A percentile compares a stretch with the other conserved stretches of the same genome.
phyloP scores from a whole-genome alignment of 495 filamentous ascomycete species.

The Daldinia childiae region DNA sequence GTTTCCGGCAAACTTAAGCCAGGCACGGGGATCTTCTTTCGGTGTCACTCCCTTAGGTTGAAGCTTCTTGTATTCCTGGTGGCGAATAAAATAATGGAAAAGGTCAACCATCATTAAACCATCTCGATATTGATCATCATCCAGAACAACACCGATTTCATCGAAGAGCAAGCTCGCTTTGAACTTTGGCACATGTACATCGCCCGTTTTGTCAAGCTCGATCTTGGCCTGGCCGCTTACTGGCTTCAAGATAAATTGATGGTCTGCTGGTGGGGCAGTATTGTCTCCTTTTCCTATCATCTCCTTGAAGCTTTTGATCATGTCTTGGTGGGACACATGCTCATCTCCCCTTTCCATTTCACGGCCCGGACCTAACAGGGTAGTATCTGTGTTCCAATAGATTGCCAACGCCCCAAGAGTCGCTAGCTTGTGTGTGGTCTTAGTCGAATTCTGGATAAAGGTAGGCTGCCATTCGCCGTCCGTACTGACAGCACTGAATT shows the following conservation, averaged over 20 bases:
- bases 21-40: constrained; percentile 90
- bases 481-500: constrained; percentile 95
- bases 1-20: constrained; percentile 88
- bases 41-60: constrained; percentile 83
- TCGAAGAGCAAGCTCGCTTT: constrained; percentile 93
- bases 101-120: constrained; percentile 96
- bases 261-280: constrained; percentile 56
- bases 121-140: constrained; percentile 97
- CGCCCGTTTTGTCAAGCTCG: constrained; percentile 91
- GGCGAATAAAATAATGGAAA: constrained; percentile 97
- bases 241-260: constrained; percentile 95
- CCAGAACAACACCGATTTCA: constrained; percentile 93
- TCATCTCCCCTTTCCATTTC: constrained; percentile 66
- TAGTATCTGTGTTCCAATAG: constrained; percentile 96
- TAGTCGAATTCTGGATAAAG: constrained; percentile 86
- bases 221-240: constrained; percentile 92
- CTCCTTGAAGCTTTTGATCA: constrained; percentile 76
- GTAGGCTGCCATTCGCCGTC: constrained; percentile 93
- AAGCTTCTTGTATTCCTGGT: constrained; percentile 95
- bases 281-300: constrained; percentile 77
- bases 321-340: constrained; percentile 67
- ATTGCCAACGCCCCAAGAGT: constrained; percentile 86
- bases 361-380: constrained; percentile 80
- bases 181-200: constrained; percentile 80
- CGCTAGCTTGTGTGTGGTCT: constrained; percentile 89